A percentile compares a stretch with the other conserved stretches of the same genome.
These are phyloP conservation scores for Craspedostauros australis DNA, from an alignment of 108 stramenopile species.

Conservation along the genomic window DNA sequence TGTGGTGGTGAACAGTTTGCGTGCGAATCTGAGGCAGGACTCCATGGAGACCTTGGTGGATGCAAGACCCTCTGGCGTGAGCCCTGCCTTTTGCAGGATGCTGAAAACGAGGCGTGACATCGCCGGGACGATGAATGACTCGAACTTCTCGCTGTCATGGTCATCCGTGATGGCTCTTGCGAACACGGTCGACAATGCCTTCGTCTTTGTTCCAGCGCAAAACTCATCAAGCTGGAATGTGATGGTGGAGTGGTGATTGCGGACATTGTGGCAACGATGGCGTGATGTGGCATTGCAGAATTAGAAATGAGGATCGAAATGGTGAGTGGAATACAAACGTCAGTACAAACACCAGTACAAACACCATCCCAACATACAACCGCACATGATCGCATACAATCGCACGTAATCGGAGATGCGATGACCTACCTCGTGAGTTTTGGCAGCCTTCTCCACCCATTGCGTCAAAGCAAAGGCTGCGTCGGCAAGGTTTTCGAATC, in stretches of 20 bases:
- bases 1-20: background rate
- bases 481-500: constrained; percentile 25
- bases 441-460: constrained; percentile 37
- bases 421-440: constrained; percentile 31
- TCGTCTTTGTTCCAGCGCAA: constrained; percentile 17
- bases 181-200: constrained; percentile 20
- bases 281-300: background rate
- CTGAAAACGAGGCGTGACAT: constrained; percentile 10
- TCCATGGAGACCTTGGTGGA: constrained; percentile 2
- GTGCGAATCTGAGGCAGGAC: constrained; percentile 9
- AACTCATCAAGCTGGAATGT: constrained; percentile 20
- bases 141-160: constrained; percentile 10
- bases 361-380: too few species aligned
- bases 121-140: constrained; percentile 9
- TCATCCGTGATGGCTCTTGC: constrained; percentile 17
- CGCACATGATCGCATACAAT: too few species aligned
- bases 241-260: background rate
- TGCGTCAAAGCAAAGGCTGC: constrained; percentile 38
- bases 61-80: background rate
- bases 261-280: background rate
- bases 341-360: too few species aligned
- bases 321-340: background rate
- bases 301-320: background rate
- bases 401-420: too few species aligned
- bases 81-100: constrained; percentile 11